phyloP scores from a whole-genome alignment of 768 basidiomycete species.

The Gymnopilus dilepis region DNA sequence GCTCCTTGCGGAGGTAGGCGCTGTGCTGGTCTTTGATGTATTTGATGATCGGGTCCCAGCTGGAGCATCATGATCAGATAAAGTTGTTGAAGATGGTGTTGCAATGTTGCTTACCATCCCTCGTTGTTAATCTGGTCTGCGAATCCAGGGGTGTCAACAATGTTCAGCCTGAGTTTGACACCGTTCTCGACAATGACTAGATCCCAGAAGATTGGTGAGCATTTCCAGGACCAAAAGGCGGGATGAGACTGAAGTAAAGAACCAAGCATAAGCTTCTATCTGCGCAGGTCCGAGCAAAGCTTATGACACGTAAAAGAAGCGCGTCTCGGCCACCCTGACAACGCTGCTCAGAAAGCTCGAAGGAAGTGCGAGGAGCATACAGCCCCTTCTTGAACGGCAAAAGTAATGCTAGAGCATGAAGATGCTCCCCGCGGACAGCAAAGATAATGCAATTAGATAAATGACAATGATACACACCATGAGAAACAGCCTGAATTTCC shows the following conservation, averaged over 20 bases:
- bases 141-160: slow-evolving; percentile 98
- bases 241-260: neutral
- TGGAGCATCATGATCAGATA: slow-evolving; percentile 32
- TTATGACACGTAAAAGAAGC: slow-evolving; percentile 18
- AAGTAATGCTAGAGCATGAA: too few relatives aligned
- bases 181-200: slow-evolving; percentile 96
- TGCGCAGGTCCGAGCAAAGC: slow-evolving; percentile 17
- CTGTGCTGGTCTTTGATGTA: slow-evolving; percentile 99
- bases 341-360: neutral
- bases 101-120: slow-evolving; percentile 72
- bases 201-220: slow-evolving; percentile 8
- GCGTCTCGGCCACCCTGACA: neutral
- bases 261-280: slow-evolving; percentile 1
- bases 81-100: slow-evolving; percentile 8
- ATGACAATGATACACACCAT: slow-evolving; percentile 63
- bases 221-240: neutral
- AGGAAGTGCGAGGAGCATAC: neutral
- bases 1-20: slow-evolving; percentile 97
- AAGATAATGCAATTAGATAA: neutral
- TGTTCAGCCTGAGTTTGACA: slow-evolving; percentile 93
- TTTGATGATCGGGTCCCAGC: slow-evolving; percentile 99
- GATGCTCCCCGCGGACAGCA: too few relatives aligned
- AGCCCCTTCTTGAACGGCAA: neutral
- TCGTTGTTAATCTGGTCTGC: slow-evolving; percentile 99
- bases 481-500: slow-evolving; percentile 93